phyloP scores from a whole-genome alignment of 1,139 yeast species.

The Hemisphaericaspora lyxosophila region DNA sequence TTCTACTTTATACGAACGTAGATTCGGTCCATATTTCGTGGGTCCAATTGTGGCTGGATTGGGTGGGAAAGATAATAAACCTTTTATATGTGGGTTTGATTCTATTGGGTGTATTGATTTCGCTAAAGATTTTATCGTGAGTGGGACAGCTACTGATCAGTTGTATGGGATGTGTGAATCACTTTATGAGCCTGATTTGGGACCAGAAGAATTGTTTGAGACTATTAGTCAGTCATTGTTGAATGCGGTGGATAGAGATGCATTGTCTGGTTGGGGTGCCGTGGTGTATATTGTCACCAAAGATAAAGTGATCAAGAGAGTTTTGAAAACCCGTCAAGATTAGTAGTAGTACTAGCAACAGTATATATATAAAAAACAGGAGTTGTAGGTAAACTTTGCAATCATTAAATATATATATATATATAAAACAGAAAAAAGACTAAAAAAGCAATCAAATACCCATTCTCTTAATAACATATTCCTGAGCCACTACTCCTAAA shows the following conservation, averaged over 20 bases:
- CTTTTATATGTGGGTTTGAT: conserved; percentile 95
- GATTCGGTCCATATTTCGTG: conserved; percentile 96
- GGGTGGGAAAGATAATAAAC: conserved; percentile 74
- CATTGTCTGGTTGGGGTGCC: conserved; percentile 98
- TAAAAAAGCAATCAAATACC: too few species aligned
- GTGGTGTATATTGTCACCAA: conserved; percentile 89
- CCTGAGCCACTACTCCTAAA: conserved; percentile 85
- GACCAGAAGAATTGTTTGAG: conserved; percentile 94
- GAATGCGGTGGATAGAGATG: conserved; percentile 97
- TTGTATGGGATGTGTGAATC: conserved; percentile 98
- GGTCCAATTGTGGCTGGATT: conserved; percentile 98
- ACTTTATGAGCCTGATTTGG: conserved; percentile 90
- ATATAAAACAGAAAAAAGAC: not conserved
- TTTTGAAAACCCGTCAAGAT: conserved; percentile 94
- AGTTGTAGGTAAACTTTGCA: too few species aligned
- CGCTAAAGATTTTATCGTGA: conserved; percentile 93
- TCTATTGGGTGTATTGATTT: conserved; percentile 94
- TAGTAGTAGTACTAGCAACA: conserved; percentile 19
- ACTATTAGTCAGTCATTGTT: conserved; percentile 91
- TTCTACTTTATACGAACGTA: conserved; percentile 81
- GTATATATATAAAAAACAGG: not conserved
- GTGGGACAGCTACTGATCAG: conserved; percentile 96
- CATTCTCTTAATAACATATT: conserved; percentile 90
- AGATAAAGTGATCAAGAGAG: conserved; percentile 84
- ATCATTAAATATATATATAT: too few species aligned